Evolutionary conservation across 2,329 filamentous ascomycete species (phyloP), one percentile per base, ranked within the genome.

Genomic region (Penicillium sp.): DNA sequence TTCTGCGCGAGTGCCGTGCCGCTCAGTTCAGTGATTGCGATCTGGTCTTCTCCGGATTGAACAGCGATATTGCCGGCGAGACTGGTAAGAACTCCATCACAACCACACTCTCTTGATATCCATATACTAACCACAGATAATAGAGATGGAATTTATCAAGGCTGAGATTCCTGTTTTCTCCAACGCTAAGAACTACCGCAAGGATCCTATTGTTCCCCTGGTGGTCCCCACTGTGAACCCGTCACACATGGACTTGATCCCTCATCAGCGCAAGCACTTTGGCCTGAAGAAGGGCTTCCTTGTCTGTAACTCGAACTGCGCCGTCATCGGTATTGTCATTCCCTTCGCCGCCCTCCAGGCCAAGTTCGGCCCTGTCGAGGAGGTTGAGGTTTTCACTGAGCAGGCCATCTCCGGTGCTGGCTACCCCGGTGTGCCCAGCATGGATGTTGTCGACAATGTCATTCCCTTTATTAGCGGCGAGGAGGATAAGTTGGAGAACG

Each of bases 301-400:
- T 30, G 91, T 97, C 54, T 97, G 93, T 83, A 97, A 97, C 79
- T 96, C 91, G 60, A 97, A 97, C 78, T 99, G 94, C 77, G 93
- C 93, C 50, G 93, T 97, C 67, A 96, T 97, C 65, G 93, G 93
- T 41, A 85, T 97, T 52, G 93, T 97, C 55, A 95, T 96, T 58
- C 94, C 94, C 20, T 93, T 97, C 68, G 91, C 91, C 9, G 93
- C 93, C 13, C 84, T 97, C 29, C 89, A 96, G 72, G 84, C 87
- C 46, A 86, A 84, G 64, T 96, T 97, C 66, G 94, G 93, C 37
- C 86, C 87, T n/a, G 79, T 87, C 24, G 80, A 83, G 59, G 76
- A 81, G 64, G 89, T 96, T 61, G 88, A 90, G 55, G 90, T 97
- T 46, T 91, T 97, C 63, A 97, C 94, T 36, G 86, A 96, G 82